These are phyloP conservation scores for Pleurozium schreberi DNA, from an alignment of 225 moss, liverwort and hornwort species.

Conservation along the genomic window DNA sequence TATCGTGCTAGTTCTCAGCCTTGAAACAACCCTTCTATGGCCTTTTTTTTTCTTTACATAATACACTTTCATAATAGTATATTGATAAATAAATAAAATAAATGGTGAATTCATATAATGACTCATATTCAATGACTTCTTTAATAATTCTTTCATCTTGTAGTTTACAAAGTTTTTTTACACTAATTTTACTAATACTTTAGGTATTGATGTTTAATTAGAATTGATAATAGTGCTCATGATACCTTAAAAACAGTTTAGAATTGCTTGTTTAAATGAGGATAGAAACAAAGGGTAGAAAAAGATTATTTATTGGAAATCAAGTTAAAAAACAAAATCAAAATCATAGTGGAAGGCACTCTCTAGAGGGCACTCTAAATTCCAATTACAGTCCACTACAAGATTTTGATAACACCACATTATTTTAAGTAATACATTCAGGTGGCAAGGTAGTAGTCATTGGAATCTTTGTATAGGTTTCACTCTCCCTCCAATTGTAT, in stretches of 20 bases:
- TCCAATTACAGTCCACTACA: background rate
- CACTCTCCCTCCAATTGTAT: background rate
- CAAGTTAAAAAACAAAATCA: background rate
- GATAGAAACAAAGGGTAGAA: background rate
- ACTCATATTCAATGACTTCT: no score
- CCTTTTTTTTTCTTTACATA: no score
- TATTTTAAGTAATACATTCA: background rate
- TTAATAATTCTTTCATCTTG: no score
- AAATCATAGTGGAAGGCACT: no score
- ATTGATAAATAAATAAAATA: background rate
- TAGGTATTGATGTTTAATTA: no score
- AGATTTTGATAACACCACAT: background rate
- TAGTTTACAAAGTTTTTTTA: no score
- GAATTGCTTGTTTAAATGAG: no score
- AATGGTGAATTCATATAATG: no score
- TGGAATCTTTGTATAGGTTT: background rate
- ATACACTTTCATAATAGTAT: rapidly evolving
- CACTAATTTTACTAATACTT: no score
- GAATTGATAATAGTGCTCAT: no score
- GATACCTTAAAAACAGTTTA: background rate
- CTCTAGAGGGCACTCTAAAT: background rate
- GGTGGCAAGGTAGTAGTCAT: background rate
- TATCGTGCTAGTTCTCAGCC: no score
- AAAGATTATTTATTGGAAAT: background rate
- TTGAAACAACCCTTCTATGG: background rate